Conservation (phyloP, 2,329 filamentous ascomycete genomes). For the Herpotrichia juniperi region DNA sequence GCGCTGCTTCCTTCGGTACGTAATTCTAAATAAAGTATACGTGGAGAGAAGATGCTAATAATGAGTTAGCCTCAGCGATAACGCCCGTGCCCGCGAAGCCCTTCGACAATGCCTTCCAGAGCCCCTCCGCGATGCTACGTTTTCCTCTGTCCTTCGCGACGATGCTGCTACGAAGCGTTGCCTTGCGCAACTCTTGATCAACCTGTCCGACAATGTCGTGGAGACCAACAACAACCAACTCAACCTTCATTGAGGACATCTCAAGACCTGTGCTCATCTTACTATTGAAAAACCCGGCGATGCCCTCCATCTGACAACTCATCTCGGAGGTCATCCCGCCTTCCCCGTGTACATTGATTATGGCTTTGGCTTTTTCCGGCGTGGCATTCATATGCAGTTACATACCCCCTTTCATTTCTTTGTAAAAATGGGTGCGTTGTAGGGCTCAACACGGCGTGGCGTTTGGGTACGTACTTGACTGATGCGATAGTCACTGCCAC, state of each 20-base stretch:
- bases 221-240: slow-evolving; percentile 51
- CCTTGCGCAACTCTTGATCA: slow-evolving; percentile 94
- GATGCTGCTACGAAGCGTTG: slow-evolving; percentile 98
- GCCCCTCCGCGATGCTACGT: slow-evolving; percentile 97
- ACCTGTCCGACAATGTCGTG: slow-evolving; percentile 87
- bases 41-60: slow-evolving; percentile 22
- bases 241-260: slow-evolving; percentile 32
- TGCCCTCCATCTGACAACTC: not conserved
- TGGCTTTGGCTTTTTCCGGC: slow-evolving; percentile 8
- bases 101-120: slow-evolving; percentile 95
- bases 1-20: slow-evolving; percentile 90
- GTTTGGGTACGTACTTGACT: slow-evolving; percentile 17
- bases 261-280: not conserved
- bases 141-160: slow-evolving; percentile 93
- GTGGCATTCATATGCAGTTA: slow-evolving; percentile 9
- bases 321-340: not conserved
- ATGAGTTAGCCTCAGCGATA: slow-evolving; percentile 80
- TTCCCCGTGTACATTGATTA: slow-evolving; percentile 2
- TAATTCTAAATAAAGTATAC: slow-evolving; percentile 13
- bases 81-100: slow-evolving; percentile 92
- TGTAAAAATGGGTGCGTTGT: slow-evolving; percentile 8
- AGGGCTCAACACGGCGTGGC: slow-evolving; percentile 14
- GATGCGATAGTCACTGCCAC: slow-evolving; percentile 23
- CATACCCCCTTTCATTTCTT: slow-evolving; percentile 21
- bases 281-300: not conserved